phyloP scores from a whole-genome alignment of 1,284 basidiomycete genomes.

The Waitea zeae region DNA sequence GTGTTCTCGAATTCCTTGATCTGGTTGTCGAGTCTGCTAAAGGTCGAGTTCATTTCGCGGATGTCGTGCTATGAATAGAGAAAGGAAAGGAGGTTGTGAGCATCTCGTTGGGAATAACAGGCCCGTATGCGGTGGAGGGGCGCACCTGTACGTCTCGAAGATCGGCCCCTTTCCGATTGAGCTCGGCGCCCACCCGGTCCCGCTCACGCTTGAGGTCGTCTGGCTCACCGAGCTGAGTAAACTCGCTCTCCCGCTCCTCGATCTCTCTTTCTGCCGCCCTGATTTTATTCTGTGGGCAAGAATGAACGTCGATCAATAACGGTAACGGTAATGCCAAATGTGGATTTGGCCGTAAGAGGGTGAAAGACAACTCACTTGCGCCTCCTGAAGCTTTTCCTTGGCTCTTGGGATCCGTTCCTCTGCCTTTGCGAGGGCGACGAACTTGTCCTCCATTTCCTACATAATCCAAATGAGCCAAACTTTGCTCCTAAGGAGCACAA shows the following conservation, averaged over 20 bases:
- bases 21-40: slow-evolving; percentile 20
- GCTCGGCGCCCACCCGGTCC: slow-evolving; percentile 22
- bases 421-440: slow-evolving; percentile 15
- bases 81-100: not conserved
- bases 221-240: not conserved
- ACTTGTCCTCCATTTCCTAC: slow-evolving; percentile 14
- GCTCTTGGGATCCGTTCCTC: slow-evolving; percentile 26
- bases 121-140: too few relatives aligned
- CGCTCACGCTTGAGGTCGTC: not conserved
- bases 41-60: slow-evolving; percentile 23
- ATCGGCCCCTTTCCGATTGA: slow-evolving; percentile 26
- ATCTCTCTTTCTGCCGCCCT: too few relatives aligned
- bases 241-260: too few relatives aligned
- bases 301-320: too few relatives aligned
- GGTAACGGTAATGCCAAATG: too few relatives aligned
- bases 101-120: not conserved
- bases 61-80: slow-evolving; percentile 6
- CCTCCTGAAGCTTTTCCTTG: slow-evolving; percentile 25
- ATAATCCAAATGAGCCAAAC: slow-evolving; percentile 4
- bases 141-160: slow-evolving; percentile 29
- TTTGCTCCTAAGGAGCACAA: slow-evolving; percentile 2
- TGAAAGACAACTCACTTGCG: too few relatives aligned
- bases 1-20: slow-evolving; percentile 32
- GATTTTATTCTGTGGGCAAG: too few relatives aligned
- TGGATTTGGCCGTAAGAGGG: too few relatives aligned